Evolutionary conservation across 2,329 filamentous ascomycete species (phyloP).

Genomic region (Falciphora oryzae): DNA sequence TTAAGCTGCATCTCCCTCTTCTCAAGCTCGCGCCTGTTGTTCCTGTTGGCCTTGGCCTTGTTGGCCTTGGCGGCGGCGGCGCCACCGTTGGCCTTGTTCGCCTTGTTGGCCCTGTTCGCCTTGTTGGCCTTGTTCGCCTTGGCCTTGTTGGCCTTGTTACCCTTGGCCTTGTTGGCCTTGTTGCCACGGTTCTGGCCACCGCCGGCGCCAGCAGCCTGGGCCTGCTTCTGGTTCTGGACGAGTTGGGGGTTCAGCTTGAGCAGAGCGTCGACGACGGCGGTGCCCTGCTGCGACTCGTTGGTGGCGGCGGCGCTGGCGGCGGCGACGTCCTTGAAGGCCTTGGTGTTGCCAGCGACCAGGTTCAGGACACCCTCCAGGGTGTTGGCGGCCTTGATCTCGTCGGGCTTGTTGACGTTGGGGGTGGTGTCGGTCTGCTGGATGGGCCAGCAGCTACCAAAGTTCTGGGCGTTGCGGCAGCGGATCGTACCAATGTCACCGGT

Average conservation of each 20-base stretch:
- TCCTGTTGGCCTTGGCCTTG: slow-evolving; percentile 7
- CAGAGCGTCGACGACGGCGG: slow-evolving; percentile 27
- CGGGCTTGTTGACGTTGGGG: slow-evolving; percentile 35
- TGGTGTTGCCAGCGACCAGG: slow-evolving; percentile 45
- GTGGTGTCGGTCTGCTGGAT: slow-evolving; percentile 46
- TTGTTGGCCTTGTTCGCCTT: slow-evolving; percentile 4
- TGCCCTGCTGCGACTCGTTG: slow-evolving; percentile 23
- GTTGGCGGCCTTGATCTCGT: slow-evolving; percentile 40
- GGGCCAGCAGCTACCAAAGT: slow-evolving; percentile 48
- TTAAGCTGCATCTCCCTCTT: background rate
- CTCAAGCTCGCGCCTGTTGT: slow-evolving; percentile 4
- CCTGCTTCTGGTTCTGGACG: slow-evolving; percentile 14
- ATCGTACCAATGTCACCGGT: slow-evolving; percentile 54
- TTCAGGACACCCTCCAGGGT: slow-evolving; percentile 36
- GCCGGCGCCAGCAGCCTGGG: slow-evolving; percentile 5
- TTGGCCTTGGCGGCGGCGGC: background rate
- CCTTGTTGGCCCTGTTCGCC: slow-evolving; percentile 3
- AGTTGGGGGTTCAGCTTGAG: slow-evolving; percentile 19
- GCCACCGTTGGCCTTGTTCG: background rate
- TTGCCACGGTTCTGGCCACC: no score
- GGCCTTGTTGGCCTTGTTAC: background rate
- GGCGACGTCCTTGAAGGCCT: slow-evolving; percentile 43
- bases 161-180: background rate
- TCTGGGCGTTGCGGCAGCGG: slow-evolving; percentile 52
- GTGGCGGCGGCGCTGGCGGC: slow-evolving; percentile 38